Evolutionary conservation across 2,329 filamentous ascomycete species (phyloP), one percentile per base, ranked within the genome.

Genomic region (Mollisia scopiformis): DNA sequence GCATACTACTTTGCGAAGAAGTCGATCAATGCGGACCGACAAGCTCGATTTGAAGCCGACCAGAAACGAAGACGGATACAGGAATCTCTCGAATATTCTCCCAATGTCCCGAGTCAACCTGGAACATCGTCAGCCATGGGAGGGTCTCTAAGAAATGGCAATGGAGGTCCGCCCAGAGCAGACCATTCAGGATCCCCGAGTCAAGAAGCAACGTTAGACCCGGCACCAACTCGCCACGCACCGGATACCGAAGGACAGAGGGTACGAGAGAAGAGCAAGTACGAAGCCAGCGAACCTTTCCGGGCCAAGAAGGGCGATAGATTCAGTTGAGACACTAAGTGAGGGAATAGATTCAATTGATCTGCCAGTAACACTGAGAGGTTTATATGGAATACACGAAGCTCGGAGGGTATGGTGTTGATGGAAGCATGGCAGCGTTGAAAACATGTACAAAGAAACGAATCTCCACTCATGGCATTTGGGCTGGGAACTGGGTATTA

Each of bases 1-100:
- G 93, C 94, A 72, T 99, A 98, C 82, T 93, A 91, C 81, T 97
- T 97, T 75, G 95, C 95, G 66, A 99, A 99, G 83, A 85, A 87
- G 73, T 89, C 88, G 76, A 96, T 99, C 84, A 97, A 97, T 75
- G 91, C 91, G 69, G 93, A 97, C 77, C 91, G 94, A 66, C 83
- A 85, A 63, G 80, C 86, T 62, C 87, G 91, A 71, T 85, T 90
- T 67, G 87, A 90, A 63, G 84, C 82, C 61, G 82, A 84, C 58
- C 78, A 86, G 69, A 88, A 89, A 78, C 60, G 66, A 25, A 88
- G 84, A 78, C 84, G 83, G 60, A 78, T 81, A 69, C 78, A 82
- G 41, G 77, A 83, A 27, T 80, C 80, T n/a, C 76, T 87, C 62
- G 84, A 88, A 70, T 76, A 83, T 65, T 74, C 76, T 46, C 67